A percentile compares a stretch with the other conserved stretches of the same genome.
These are phyloP conservation scores for Urtica urens DNA, from an alignment of 306 rosid genomes.

Conservation along the genomic window DNA sequence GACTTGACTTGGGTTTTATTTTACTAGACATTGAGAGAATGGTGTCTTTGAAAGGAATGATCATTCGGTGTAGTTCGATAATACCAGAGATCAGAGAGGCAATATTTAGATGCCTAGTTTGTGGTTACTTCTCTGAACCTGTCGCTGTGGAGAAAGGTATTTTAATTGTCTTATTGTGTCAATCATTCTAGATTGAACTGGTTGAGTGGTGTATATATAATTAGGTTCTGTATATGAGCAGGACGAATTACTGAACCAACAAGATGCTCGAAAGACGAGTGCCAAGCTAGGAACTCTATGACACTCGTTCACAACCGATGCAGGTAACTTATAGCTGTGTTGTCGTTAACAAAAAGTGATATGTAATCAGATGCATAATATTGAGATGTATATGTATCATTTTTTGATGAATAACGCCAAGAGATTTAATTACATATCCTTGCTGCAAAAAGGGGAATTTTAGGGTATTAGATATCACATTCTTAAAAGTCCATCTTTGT, in stretches of 20 bases:
- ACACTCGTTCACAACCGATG: slow-evolving; percentile 86
- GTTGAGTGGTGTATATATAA: slow-evolving; percentile 4
- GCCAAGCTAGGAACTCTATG: slow-evolving; percentile 89
- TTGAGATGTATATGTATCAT: background rate
- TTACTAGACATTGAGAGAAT: slow-evolving; percentile 81
- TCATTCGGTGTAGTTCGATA: slow-evolving; percentile 71
- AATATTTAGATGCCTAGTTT: slow-evolving; percentile 85
- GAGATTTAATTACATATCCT: background rate
- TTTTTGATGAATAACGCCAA: background rate
- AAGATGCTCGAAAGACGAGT: slow-evolving; percentile 73
- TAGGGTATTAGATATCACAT: no score
- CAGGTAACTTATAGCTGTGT: slow-evolving; percentile 39
- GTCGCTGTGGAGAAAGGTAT: slow-evolving; percentile 79
- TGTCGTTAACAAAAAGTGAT: background rate
- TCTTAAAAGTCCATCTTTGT: no score
- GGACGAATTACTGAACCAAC: slow-evolving; percentile 75
- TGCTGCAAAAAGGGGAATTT: background rate
- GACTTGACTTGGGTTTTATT: no score
- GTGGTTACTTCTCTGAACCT: slow-evolving; percentile 78
- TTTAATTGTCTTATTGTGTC: background rate
- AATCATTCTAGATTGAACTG: no score
- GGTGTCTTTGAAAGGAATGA: slow-evolving; percentile 89
- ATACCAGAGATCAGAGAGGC: slow-evolving; percentile 96
- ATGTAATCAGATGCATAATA: no score
- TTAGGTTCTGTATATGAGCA: slow-evolving; percentile 15